phyloP scores from a whole-genome alignment of 208 protist species.

The Trypanosoma brucei region DNA sequence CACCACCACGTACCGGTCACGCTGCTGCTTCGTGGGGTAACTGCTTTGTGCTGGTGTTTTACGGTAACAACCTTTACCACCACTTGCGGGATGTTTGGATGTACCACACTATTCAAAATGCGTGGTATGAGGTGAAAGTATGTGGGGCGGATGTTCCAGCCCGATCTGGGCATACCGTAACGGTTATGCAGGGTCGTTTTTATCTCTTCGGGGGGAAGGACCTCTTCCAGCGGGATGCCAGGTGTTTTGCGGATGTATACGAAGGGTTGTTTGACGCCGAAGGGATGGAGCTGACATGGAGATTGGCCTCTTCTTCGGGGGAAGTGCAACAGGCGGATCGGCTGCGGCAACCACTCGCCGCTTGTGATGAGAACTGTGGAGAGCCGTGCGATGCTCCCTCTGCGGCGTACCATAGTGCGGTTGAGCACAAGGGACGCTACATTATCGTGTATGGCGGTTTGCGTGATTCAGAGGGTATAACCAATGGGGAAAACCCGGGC shows the following conservation, averaged over 20 bases:
- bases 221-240: conserved; percentile 2
- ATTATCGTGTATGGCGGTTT: conserved; percentile 57
- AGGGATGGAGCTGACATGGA: conserved; percentile 15
- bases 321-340: not conserved
- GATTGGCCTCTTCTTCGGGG: not conserved
- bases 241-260: conserved; percentile 16
- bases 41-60: conserved; percentile 18
- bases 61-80: conserved; percentile 15
- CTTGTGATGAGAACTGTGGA: not conserved
- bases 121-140: conserved; percentile 10
- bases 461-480: not conserved
- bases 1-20: conserved; percentile 14
- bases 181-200: conserved; percentile 9
- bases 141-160: conserved; percentile 7
- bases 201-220: conserved; percentile 25
- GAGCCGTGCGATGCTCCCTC: not conserved
- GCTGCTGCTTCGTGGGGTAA: conserved; percentile 7
- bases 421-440: conserved; percentile 33
- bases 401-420: conserved; percentile 31
- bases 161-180: conserved; percentile 24
- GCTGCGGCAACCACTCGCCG: too few relatives aligned
- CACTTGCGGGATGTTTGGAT: conserved; percentile 18
- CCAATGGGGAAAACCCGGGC: not conserved
- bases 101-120: conserved; percentile 11
- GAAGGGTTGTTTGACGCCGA: conserved; percentile 11